Conservation (phyloP, 768 basidiomycete species). For the Trametes cinnabarina region DNA sequence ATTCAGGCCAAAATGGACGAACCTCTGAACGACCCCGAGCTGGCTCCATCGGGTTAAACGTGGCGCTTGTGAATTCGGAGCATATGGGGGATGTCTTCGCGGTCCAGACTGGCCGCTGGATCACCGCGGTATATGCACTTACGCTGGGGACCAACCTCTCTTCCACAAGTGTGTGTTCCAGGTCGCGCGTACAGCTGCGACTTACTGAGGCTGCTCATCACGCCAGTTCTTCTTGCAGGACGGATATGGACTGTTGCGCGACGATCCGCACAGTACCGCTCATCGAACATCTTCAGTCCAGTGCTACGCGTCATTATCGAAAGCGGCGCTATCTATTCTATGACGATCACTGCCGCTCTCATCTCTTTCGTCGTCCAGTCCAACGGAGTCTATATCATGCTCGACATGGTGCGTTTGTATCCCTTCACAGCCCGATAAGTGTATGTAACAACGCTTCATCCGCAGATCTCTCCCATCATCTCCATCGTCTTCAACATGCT, state of each 20-base stretch:
- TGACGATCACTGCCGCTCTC: conserved; percentile 34
- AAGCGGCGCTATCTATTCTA: conserved; percentile 38
- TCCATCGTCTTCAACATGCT: conserved; percentile 45
- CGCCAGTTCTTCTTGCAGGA: conserved; percentile 29
- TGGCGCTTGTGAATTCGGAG: conserved; percentile 16
- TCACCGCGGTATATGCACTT: conserved; percentile 33
- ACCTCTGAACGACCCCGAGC: conserved; percentile 10
- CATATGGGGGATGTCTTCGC: conserved; percentile 27
- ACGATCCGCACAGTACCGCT: conserved; percentile 18
- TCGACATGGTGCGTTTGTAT: conserved; percentile 37
- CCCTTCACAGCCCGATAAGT: too few species aligned
- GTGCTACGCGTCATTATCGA: conserved; percentile 36
- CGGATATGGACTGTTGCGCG: conserved; percentile 33
- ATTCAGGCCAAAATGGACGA: not conserved
- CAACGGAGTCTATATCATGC: conserved; percentile 35
- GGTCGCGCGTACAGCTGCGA: not conserved
- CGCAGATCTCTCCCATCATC: conserved; percentile 38
- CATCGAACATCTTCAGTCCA: conserved; percentile 19
- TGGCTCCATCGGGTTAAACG: conserved; percentile 21
- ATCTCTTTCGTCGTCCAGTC: conserved; percentile 29
- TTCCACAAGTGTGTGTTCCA: conserved; percentile 29
- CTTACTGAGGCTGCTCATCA: not conserved
- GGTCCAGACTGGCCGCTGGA: conserved; percentile 30
- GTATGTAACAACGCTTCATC: too few species aligned
- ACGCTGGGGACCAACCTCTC: conserved; percentile 35